Base-by-base conservation (phyloP, 2,329 filamentous ascomycete genomes). In the Neodidymelliopsis sp. region DNA sequence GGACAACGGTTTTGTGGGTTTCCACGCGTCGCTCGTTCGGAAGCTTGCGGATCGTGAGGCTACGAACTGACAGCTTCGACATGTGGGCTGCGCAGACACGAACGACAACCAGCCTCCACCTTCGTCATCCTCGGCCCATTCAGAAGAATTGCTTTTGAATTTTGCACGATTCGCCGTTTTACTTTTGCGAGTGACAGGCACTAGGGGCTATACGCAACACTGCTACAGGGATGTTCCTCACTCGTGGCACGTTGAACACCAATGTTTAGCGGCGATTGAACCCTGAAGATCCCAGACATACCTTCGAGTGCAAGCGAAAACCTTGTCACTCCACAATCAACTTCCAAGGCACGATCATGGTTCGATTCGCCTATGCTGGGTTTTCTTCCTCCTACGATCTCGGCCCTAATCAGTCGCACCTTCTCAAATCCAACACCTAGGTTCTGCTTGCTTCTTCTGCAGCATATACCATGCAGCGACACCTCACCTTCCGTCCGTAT, bases 221-320 rank as follows among this genome's bases (percentile, higher is more conserved):
- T 37, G 48, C 16, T 45, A 47, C 67, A 68, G 53, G 67, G 66
- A 59, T 66, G 34, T 54, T 52, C 61, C 60, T 46, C 35, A 50
- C 38, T 47, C 46, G 49, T 50, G 37, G 46, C 47, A 57, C 44
- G 46, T 28, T 57, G 49, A 54, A 54, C 53, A 55, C 60, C 59
- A 62, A 55, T 44, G 27, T 36, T 52, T 56, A 60, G 54, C 50
- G 47, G 58, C 29, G 29, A 52, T 42, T 36, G 29, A 60, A 57
- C 62, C 43, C 57, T 53, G 35, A 38, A 33, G 35, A 56, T 55
- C 61, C 46, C 35, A 36, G 50, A 43, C 36, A 29, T 49, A 34
- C 49, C 43, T 37, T 52, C 47, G 44, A 42, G 13, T 44, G 42
- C 55, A 46, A 54, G 46, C 41, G 41, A 56, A 27, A 30, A 49